These are phyloP conservation scores for Tulasnella sp. DNA, from an alignment of 768 basidiomycete species.

Conservation along the genomic window DNA sequence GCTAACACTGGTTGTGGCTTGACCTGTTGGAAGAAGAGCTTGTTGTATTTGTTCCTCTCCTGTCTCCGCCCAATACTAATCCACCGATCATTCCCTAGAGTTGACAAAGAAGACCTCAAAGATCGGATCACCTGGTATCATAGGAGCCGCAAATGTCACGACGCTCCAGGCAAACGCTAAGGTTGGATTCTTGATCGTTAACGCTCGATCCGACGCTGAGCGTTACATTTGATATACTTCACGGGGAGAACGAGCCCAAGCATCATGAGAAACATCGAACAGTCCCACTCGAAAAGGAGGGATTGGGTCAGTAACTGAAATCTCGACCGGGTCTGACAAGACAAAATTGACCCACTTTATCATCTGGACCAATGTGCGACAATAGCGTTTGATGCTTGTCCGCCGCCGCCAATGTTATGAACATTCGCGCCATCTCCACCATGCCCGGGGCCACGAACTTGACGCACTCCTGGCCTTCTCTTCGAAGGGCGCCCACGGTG, in stretches of 20 bases:
- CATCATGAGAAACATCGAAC: constrained; percentile 25
- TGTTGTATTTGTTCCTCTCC: constrained; percentile 14
- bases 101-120: background rate
- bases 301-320: constrained; percentile 14
- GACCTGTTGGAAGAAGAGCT: constrained; percentile 14
- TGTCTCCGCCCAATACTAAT: constrained; percentile 19
- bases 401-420: constrained; percentile 51
- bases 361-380: constrained; percentile 56
- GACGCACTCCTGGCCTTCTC: constrained; percentile 68
- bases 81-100: constrained; percentile 15
- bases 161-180: constrained; percentile 20
- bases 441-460: constrained; percentile 47
- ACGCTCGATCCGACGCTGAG: background rate
- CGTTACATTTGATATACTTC: background rate
- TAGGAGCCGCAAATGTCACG: constrained; percentile 20
- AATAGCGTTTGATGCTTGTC: constrained; percentile 65
- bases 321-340: constrained; percentile 10
- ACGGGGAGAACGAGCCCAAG: constrained; percentile 26
- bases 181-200: background rate
- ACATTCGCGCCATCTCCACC: constrained; percentile 41
- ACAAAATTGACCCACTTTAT: constrained; percentile 36
- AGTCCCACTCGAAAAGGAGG: constrained; percentile 20
- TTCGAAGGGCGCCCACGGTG: constrained; percentile 51
- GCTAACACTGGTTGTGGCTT: background rate
- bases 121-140: constrained; percentile 15